These are phyloP conservation scores for Carex parvula DNA, from an alignment of 176 grass and related monocot genomes.

Conservation along the genomic window DNA sequence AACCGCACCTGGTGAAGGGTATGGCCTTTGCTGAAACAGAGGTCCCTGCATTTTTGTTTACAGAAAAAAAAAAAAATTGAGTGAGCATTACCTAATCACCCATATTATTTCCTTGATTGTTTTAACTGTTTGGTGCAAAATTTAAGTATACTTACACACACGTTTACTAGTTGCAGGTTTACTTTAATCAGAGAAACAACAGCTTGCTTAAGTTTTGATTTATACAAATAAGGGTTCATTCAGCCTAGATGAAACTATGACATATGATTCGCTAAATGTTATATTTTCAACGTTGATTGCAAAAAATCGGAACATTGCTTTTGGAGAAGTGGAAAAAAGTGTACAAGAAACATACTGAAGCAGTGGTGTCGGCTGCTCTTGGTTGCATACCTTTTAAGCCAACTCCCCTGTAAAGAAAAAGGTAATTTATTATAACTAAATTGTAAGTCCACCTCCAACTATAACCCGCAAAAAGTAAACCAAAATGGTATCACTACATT, in stretches of 20 bases:
- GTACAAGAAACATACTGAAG: constrained; percentile 62
- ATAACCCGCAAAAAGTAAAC: constrained; percentile 10
- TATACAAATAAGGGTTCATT: background rate
- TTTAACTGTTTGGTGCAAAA: background rate
- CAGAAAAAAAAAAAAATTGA: background rate
- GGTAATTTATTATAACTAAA: constrained; percentile 18
- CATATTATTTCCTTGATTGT: background rate
- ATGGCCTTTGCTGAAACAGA: constrained; percentile 93
- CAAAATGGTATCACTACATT: constrained; percentile 13
- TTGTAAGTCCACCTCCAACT: constrained; percentile 8
- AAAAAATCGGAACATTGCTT: constrained; percentile 17
- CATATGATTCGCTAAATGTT: background rate
- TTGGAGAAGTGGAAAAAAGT: constrained; percentile 12
- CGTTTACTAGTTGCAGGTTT: background rate
- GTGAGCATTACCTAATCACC: background rate
- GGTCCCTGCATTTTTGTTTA: constrained; percentile 50
- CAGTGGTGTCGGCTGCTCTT: constrained; percentile 95
- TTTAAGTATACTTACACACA: background rate
- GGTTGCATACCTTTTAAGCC: constrained; percentile 95
- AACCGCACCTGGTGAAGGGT: constrained; percentile 88
- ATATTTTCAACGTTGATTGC: background rate
- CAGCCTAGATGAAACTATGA: background rate
- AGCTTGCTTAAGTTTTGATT: background rate
- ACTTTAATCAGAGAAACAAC: background rate
- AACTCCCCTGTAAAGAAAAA: constrained; percentile 58